Evolutionary conservation across 192 early-diverging fungal species (phyloP).

Genomic region (Coemansia sp.): DNA sequence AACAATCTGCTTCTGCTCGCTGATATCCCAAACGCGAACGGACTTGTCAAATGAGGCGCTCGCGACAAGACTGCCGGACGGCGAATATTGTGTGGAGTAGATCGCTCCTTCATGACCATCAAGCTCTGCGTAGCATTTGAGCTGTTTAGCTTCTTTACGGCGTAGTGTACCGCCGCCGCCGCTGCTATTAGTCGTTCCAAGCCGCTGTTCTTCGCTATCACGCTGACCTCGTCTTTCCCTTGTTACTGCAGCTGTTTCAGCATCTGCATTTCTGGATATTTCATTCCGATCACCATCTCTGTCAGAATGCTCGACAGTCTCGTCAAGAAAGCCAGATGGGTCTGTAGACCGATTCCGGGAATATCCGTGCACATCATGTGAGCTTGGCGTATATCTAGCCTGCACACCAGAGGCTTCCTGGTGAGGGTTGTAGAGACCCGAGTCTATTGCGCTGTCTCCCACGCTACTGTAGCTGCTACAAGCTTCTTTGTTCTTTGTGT

Average conservation of each 20-base stretch:
- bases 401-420: not conserved
- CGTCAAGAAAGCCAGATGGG: not conserved
- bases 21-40: constrained; percentile 85
- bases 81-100: constrained; percentile 89
- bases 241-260: constrained; percentile 16
- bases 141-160: constrained; percentile 51
- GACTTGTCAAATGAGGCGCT: constrained; percentile 96
- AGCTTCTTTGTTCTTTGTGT: not conserved
- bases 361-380: not conserved
- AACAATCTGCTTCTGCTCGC: constrained; percentile 48
- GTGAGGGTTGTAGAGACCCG: not conserved
- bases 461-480: not conserved
- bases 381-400: constrained; percentile 3
- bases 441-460: not conserved
- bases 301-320: not conserved
- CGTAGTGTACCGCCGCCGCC: constrained; percentile 22
- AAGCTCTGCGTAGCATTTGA: constrained; percentile 51
- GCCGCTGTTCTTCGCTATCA: constrained; percentile 37
- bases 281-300: constrained; percentile 18
- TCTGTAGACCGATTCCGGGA: constrained; percentile 9
- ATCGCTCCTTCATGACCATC: constrained; percentile 90
- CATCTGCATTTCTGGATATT: constrained; percentile 17
- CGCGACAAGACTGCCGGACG: constrained; percentile 76
- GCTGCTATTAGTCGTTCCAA: constrained; percentile 4
- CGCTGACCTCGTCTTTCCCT: constrained; percentile 29